Evolutionary conservation across 768 basidiomycete genomes (phyloP), one percentile per base, ranked within the genome.

Genomic region (Xerocomus spinulosus): DNA sequence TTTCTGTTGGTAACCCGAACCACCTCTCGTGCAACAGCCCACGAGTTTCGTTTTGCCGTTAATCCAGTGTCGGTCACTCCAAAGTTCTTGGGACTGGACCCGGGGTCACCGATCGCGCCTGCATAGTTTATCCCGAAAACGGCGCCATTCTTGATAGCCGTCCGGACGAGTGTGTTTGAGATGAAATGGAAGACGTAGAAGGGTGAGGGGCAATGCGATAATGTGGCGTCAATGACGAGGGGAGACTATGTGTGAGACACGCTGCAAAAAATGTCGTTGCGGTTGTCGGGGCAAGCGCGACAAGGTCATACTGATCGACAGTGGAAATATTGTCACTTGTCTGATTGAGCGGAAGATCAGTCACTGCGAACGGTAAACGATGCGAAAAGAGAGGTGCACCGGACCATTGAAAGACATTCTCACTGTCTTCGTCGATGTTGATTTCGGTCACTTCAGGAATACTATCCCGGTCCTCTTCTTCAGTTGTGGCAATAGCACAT

Each of bases 121-220:
- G 80, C 80, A 51, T 92, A 92, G 53, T 74, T 76, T 38, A 92
- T 78, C 65, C 92, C 91, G 58, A 94, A 92, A 0, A 83, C 83
- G 0, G 83, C 84, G 8, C 91, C 91, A 51, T 89, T 88, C 55
- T 83, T 84, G 21, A 89, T 73, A 1, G 92, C 88, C 0, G 85
- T 84, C 35, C 87, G 80, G 26, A 92, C 77, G 39, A 91, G 91
- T 92, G 59, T 91, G 89, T 58, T 87, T 90, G 59, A 93, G 74
- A 55, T 85, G 77, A 61, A 85, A 93, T 1, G 87, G 81, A 2
- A 90, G 77, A 12, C 90, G 81, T 0, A 89, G 85, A 0, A 82
- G 73, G 0, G 87, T 85, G 15, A 92, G 74, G 7, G 90, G 90
- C 24, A 92, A 71, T 0, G 85, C 74, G 47, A 94, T 87, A 48